phyloP scores from a whole-genome alignment of 78 protist genomes.

The Paratrimastix pyriformis region DNA sequence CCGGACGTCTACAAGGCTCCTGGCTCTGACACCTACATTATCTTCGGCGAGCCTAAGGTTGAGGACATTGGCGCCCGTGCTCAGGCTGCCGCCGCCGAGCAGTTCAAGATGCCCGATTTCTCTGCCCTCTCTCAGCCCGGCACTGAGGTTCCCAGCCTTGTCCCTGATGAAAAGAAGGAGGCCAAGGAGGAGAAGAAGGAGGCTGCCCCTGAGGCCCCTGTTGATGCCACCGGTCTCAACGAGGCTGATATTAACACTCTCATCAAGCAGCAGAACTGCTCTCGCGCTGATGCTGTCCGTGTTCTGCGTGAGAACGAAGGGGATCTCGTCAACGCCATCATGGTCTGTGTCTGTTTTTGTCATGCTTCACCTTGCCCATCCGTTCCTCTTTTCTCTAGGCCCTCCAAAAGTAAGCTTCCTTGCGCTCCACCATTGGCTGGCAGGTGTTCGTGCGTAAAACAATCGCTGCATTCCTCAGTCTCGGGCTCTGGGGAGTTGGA shows the following conservation, averaged over 20 bases:
- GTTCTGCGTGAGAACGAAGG: conserved; percentile 66
- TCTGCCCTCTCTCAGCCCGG: background rate
- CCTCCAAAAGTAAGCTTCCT: too few species aligned
- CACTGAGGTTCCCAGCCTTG: too few species aligned
- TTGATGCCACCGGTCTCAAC: conserved; percentile 48
- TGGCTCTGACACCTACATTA: conserved; percentile 69
- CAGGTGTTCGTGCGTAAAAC: too few species aligned
- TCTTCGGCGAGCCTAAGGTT: conserved; percentile 84
- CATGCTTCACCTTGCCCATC: too few species aligned
- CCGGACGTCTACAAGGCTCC: conserved; percentile 76
- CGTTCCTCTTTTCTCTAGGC: too few species aligned
- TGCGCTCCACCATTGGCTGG: too few species aligned
- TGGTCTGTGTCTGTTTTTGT: too few species aligned
- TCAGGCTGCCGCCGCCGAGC: conserved; percentile 36
- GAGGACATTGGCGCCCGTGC: conserved; percentile 60
- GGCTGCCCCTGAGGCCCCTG: background rate
- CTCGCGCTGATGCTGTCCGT: conserved; percentile 67
- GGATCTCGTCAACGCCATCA: conserved; percentile 86
- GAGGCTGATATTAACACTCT: conserved; percentile 74
- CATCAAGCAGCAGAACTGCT: conserved; percentile 67
- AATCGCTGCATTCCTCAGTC: too few species aligned
- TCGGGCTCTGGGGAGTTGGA: too few species aligned
- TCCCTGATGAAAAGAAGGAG: background rate
- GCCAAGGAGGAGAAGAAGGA: conserved; percentile 17
- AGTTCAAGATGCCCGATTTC: conserved; percentile 34